Conservation (phyloP, 768 basidiomycete genomes). For the Asterophora lycoperdoides region DNA sequence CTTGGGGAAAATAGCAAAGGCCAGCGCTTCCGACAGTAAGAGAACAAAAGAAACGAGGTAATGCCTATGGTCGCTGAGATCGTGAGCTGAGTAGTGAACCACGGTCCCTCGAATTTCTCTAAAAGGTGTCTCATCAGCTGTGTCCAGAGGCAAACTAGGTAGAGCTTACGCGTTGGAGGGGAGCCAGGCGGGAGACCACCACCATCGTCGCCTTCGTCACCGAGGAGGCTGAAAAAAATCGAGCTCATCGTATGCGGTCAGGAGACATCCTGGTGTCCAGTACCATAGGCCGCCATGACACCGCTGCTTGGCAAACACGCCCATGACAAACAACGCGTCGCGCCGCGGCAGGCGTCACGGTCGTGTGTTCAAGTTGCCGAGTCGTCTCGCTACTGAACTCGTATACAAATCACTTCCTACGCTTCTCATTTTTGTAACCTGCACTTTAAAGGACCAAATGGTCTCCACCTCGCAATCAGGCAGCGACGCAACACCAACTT, state of each 20-base stretch:
- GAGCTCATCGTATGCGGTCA: slow-evolving; percentile 13
- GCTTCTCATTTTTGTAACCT: too few species aligned
- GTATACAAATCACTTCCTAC: too few species aligned
- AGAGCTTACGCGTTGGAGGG: slow-evolving; percentile 25
- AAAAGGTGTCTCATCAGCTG: not conserved
- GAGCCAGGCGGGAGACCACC: slow-evolving; percentile 31
- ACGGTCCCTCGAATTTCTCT: slow-evolving; percentile 88
- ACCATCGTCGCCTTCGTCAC: slow-evolving; percentile 29
- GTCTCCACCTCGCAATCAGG: too few species aligned
- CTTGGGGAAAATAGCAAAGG: slow-evolving; percentile 88
- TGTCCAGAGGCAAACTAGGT: not conserved
- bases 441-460: too few species aligned
- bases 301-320: too few species aligned
- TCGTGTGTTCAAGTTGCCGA: too few species aligned
- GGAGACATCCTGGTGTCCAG: too few species aligned
- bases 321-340: too few species aligned
- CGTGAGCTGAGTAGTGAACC: slow-evolving; percentile 88
- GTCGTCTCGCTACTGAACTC: too few species aligned
- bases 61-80: slow-evolving; percentile 78
- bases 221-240: slow-evolving; percentile 16
- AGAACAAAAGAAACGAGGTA: slow-evolving; percentile 81
- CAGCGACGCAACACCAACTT: too few species aligned
- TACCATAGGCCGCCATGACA: too few species aligned
- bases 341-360: too few species aligned
- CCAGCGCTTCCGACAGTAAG: slow-evolving; percentile 83